A percentile compares a stretch with the other conserved stretches of the same genome.
These are phyloP conservation scores for Chrysoporthe austroafricana DNA, from an alignment of 2,329 filamentous ascomycete genomes.

Conservation along the genomic window DNA sequence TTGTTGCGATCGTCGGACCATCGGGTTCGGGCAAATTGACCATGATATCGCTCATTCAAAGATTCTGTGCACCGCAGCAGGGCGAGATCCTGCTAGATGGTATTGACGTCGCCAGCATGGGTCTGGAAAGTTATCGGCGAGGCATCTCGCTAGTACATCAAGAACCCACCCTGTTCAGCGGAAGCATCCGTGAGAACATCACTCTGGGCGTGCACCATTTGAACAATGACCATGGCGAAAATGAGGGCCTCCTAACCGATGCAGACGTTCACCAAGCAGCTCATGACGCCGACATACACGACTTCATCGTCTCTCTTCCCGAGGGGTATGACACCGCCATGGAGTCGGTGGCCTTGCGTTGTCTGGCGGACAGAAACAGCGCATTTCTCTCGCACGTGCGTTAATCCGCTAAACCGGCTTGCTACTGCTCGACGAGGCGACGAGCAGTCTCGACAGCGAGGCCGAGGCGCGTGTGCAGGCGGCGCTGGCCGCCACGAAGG, in stretches of 20 bases:
- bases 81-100: constrained; percentile 61
- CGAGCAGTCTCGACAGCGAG: constrained; percentile 61
- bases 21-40: constrained; percentile 40
- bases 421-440: constrained; percentile 55
- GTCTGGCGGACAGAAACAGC: constrained; percentile 27
- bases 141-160: constrained; percentile 59
- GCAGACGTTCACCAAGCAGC: constrained; percentile 35
- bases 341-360: constrained; percentile 23
- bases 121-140: constrained; percentile 53
- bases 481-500: constrained; percentile 45
- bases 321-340: constrained; percentile 26
- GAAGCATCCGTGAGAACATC: constrained; percentile 44
- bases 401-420: constrained; percentile 20
- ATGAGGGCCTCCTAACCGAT: constrained; percentile 26
- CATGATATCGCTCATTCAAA: constrained; percentile 55
- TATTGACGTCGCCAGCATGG: constrained; percentile 56
- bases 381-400: constrained; percentile 28
- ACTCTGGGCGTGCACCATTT: constrained; percentile 36
- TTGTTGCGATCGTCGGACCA: constrained; percentile 39
- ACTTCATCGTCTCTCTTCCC: constrained; percentile 30
- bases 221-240: background rate
- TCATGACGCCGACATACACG: constrained; percentile 37
- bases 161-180: constrained; percentile 61
- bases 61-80: constrained; percentile 47
- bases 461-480: constrained; percentile 56